Evolutionary conservation across 2,329 filamentous ascomycete genomes (phyloP).

Genomic region (Phialophora macrospora): DNA sequence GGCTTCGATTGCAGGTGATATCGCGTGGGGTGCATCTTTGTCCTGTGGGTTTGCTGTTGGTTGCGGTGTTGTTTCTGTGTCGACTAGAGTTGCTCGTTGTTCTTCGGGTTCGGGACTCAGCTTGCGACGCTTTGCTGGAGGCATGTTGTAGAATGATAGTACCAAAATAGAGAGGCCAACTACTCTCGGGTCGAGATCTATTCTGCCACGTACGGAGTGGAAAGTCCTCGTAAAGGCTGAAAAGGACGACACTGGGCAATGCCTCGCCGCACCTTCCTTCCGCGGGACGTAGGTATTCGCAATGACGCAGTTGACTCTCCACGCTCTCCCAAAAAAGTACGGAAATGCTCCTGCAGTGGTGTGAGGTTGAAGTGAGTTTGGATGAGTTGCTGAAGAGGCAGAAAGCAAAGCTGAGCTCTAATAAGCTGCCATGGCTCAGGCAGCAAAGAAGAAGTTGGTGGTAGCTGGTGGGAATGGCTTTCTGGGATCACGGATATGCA

Average conservation of each 20-base stretch:
- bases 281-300: neutral
- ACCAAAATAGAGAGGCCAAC: neutral
- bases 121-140: constrained; percentile 35
- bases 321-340: constrained; percentile 22
- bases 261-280: constrained; percentile 31
- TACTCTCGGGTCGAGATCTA: neutral
- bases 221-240: neutral
- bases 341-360: neutral
- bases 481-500: constrained; percentile 83
- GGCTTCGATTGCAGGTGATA: constrained; percentile 5
- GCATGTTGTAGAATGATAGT: constrained; percentile 17
- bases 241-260: neutral
- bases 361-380: neutral
- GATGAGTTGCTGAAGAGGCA: neutral
- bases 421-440: constrained; percentile 26
- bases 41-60: neutral
- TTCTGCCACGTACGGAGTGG: neutral
- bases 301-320: constrained; percentile 28
- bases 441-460: constrained; percentile 74
- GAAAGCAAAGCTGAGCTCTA: neutral
- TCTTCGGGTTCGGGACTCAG: constrained; percentile 27
- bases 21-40: neutral
- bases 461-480: constrained; percentile 96
- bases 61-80: constrained; percentile 1
- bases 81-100: neutral